phyloP scores from a whole-genome alignment of 2,329 filamentous ascomycete species.

The Berkeleyomyces rouxiae region DNA sequence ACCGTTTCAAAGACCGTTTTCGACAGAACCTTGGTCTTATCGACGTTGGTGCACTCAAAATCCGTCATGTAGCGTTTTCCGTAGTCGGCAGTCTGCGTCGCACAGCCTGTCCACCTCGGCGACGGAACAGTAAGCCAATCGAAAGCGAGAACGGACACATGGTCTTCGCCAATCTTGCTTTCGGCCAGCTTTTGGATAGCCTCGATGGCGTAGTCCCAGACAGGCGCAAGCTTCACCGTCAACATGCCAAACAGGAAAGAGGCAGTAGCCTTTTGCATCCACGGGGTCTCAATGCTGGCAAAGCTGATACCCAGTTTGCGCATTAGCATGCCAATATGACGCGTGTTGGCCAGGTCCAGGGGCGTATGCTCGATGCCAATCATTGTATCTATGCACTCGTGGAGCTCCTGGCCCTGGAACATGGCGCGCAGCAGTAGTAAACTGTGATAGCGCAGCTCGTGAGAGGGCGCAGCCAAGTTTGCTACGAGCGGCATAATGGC shows the following conservation, averaged over 20 bases:
- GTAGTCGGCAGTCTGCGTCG: slow-evolving; percentile 21
- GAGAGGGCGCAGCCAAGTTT: slow-evolving; percentile 61
- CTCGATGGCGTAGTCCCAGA: slow-evolving; percentile 72
- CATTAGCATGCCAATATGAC: slow-evolving; percentile 70
- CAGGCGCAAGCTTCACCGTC: slow-evolving; percentile 65
- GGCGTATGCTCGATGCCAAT: slow-evolving; percentile 66
- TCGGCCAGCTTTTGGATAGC: slow-evolving; percentile 61
- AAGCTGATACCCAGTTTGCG: slow-evolving; percentile 58
- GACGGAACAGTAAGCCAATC: slow-evolving; percentile 54
- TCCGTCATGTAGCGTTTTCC: slow-evolving; percentile 39
- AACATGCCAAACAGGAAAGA: slow-evolving; percentile 79
- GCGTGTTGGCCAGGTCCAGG: slow-evolving; percentile 56
- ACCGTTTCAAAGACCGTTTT: slow-evolving; percentile 35
- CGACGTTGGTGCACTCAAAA: slow-evolving; percentile 72
- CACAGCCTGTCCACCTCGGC: slow-evolving; percentile 33
- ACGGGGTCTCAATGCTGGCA: slow-evolving; percentile 39
- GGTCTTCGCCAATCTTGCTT: slow-evolving; percentile 53
- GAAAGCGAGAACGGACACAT: slow-evolving; percentile 56
- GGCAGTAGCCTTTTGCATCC: slow-evolving; percentile 57
- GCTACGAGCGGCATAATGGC: slow-evolving; percentile 49
- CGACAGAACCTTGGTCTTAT: slow-evolving; percentile 37
- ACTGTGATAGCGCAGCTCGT: slow-evolving; percentile 55
- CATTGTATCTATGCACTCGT: slow-evolving; percentile 34
- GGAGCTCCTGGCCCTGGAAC: slow-evolving; percentile 23
- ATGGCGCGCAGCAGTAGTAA: slow-evolving; percentile 55